Percentiles rank a stretch among this genome's conserved stretches.
phyloP scores from a whole-genome alignment of 1,284 basidiomycete species.

The Xerocomus nothofagi region DNA sequence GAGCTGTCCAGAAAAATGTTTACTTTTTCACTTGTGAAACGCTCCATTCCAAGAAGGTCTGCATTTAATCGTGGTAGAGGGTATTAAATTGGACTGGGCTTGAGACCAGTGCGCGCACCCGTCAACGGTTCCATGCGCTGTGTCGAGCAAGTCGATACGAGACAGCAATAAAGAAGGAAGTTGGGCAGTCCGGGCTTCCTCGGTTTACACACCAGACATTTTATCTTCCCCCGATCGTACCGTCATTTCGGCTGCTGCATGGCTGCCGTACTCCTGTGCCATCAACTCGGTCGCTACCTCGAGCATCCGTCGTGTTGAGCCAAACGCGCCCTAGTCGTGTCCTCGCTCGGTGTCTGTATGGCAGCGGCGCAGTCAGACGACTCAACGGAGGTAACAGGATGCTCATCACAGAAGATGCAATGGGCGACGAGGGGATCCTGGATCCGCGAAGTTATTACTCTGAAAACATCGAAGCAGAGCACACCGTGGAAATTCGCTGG shows the following conservation, averaged over 20 bases:
- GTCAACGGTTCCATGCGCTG: no score
- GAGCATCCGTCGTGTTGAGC: conserved; percentile 36
- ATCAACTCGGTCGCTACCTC: conserved; percentile 45
- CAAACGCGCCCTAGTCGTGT: conserved; percentile 26
- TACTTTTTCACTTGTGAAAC: not conserved
- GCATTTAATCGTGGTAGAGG: no score
- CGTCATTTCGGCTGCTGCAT: conserved; percentile 65
- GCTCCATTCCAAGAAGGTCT: no score
- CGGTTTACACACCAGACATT: conserved; percentile 34
- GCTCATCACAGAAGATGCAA: conserved; percentile 41
- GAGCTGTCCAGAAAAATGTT: not conserved
- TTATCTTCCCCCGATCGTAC: conserved; percentile 56
- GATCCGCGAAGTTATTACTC: conserved; percentile 40
- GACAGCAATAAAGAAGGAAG: conserved; percentile 17
- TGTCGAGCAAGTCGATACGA: not conserved
- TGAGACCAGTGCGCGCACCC: no score
- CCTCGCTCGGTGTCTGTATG: conserved; percentile 8
- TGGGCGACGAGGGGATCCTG: conserved; percentile 31
- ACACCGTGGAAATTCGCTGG: conserved; percentile 59
- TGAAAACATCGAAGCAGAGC: conserved; percentile 61
- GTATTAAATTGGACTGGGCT: no score
- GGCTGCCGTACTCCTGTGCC: conserved; percentile 55
- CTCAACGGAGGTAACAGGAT: conserved; percentile 46
- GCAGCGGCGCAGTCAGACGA: conserved; percentile 28
- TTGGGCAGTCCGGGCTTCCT: conserved; percentile 13